These are phyloP conservation scores for Huntiella omanensis DNA, from an alignment of 2,329 filamentous ascomycete genomes.

Conservation along the genomic window DNA sequence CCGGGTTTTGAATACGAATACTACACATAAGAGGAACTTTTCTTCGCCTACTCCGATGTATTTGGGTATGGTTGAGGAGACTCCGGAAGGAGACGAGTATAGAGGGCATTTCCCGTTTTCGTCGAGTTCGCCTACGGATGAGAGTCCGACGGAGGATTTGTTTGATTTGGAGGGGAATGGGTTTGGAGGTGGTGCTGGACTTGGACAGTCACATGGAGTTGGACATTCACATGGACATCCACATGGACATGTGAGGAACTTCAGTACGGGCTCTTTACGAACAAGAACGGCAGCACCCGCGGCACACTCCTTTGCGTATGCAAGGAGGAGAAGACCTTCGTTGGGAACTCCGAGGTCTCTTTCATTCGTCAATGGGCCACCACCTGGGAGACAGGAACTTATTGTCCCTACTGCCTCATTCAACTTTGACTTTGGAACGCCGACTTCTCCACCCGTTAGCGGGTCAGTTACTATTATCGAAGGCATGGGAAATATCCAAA, in stretches of 20 bases:
- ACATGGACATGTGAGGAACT: slow-evolving; percentile 4
- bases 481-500: background rate
- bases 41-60: no score
- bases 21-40: no score
- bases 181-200: background rate
- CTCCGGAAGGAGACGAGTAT: slow-evolving; percentile 20
- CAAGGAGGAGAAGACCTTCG: slow-evolving; percentile 6
- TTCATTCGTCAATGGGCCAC: slow-evolving; percentile 9
- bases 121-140: background rate
- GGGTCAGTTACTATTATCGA: background rate
- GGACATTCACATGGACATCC: background rate
- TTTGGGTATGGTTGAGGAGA: slow-evolving; percentile 27
- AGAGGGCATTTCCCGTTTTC: background rate
- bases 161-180: background rate
- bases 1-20: no score
- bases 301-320: slow-evolving; percentile 9
- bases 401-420: background rate
- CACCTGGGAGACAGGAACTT: background rate
- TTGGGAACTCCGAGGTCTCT: slow-evolving; percentile 8
- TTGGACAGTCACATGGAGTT: background rate
- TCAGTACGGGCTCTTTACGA: background rate
- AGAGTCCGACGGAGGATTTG: background rate
- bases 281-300: background rate
- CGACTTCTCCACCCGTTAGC: background rate
- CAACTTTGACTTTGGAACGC: slow-evolving; percentile 3